Evolutionary conservation across 441 rosid genomes (phyloP).

Genomic region (Pelargonium myrrhifolium): DNA sequence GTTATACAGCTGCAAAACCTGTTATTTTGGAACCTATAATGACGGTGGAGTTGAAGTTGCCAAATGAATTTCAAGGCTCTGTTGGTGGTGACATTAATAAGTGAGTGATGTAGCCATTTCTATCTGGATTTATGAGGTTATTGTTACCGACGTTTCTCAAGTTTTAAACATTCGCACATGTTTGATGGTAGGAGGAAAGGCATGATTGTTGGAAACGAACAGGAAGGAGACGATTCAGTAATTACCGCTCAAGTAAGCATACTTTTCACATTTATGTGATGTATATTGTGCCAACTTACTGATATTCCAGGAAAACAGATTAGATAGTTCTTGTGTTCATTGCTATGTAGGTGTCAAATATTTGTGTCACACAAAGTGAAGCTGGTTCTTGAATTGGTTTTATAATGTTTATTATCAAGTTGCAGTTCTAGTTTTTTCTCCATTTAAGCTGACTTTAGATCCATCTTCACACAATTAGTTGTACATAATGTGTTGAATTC

Average conservation of each 20-base stretch:
- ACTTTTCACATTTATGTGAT: slow-evolving; percentile 7
- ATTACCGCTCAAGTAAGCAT: slow-evolving; percentile 64
- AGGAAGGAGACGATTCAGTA: slow-evolving; percentile 93
- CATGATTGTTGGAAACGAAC: slow-evolving; percentile 87
- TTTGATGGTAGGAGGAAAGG: slow-evolving; percentile 76
- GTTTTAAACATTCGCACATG: slow-evolving; percentile 9
- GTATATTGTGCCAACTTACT: background rate
- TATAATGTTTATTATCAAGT: too few species aligned
- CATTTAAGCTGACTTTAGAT: too few species aligned
- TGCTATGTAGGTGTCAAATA: too few species aligned
- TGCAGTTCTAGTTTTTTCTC: too few species aligned
- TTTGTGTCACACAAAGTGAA: too few species aligned
- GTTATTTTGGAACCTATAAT: slow-evolving; percentile 89
- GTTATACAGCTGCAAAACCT: slow-evolving; percentile 79
- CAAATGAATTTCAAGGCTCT: slow-evolving; percentile 91
- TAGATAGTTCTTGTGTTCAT: too few species aligned
- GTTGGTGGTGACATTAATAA: slow-evolving; percentile 95
- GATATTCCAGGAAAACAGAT: too few species aligned
- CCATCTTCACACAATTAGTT: too few species aligned
- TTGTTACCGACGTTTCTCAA: background rate
- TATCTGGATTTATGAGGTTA: background rate
- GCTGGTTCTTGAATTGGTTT: too few species aligned
- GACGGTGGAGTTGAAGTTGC: slow-evolving; percentile 89
- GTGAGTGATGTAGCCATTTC: slow-evolving; percentile 32
- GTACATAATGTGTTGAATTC: too few species aligned